Conservation (phyloP, 2,329 filamentous ascomycete genomes). For the Tolypocladium inflatum region DNA sequence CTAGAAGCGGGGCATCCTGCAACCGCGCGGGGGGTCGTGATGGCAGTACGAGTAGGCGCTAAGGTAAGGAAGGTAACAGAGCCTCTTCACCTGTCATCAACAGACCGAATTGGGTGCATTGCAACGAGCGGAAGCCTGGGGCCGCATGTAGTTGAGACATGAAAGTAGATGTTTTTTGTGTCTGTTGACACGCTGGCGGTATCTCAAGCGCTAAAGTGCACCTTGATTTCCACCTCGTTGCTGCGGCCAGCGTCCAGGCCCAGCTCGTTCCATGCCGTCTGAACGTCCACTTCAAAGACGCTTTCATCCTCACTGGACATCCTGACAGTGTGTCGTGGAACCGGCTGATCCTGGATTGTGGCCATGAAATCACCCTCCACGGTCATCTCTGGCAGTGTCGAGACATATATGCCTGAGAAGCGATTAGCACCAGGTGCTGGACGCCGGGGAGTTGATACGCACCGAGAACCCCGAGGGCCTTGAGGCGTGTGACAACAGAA, state of each 20-base stretch:
- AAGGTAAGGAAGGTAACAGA: not conserved
- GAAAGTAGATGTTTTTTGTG: no score
- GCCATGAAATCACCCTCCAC: constrained; percentile 62
- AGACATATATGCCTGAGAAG: constrained; percentile 60
- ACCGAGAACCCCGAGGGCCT: constrained; percentile 70
- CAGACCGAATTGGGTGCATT: no score
- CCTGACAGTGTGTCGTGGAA: constrained; percentile 58
- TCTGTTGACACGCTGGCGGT: not conserved
- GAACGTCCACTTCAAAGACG: constrained; percentile 70
- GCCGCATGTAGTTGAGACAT: no score
- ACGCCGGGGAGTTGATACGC: constrained; percentile 13
- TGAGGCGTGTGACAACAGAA: constrained; percentile 58
- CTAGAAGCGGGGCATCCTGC: not conserved
- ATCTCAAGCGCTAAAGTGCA: constrained; percentile 39
- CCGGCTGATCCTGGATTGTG: constrained; percentile 59
- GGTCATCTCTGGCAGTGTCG: constrained; percentile 49
- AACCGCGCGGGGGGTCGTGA: not conserved
- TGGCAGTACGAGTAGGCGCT: not conserved
- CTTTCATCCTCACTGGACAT: constrained; percentile 40
- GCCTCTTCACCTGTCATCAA: no score
- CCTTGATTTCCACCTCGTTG: constrained; percentile 66
- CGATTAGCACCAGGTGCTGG: not conserved
- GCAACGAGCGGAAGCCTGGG: no score
- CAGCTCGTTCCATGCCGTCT: constrained; percentile 68
- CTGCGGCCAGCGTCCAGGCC: constrained; percentile 62